Conservation (phyloP, 805 yeast species). For the Candida incommunis region DNA sequence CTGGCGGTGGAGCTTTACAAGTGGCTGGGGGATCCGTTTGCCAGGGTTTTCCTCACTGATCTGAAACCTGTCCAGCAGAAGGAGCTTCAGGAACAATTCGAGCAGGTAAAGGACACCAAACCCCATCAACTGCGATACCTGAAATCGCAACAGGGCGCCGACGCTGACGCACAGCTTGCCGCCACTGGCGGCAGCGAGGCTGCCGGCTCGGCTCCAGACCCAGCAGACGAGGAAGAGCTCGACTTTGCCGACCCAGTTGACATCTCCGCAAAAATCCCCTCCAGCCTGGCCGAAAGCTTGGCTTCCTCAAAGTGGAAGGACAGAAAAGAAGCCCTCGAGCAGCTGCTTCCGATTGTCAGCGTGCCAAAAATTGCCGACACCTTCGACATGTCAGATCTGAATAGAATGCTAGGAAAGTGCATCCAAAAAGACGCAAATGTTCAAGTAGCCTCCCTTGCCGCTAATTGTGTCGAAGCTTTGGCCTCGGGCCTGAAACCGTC, state of each 20-base stretch:
- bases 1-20: conserved; percentile 56
- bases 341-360: conserved; percentile 24
- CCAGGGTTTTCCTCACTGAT: conserved; percentile 44
- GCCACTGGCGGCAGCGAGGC: conserved; percentile 12
- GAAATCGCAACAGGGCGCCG: not conserved
- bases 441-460: conserved; percentile 70
- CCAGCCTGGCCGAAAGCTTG: conserved; percentile 39
- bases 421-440: conserved; percentile 73
- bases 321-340: conserved; percentile 72
- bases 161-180: conserved; percentile 13
- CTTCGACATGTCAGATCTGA: conserved; percentile 53
- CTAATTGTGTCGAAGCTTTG: conserved; percentile 45
- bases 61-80: conserved; percentile 45
- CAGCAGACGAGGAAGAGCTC: conserved; percentile 3
- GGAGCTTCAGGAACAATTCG: conserved; percentile 13
- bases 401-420: conserved; percentile 51
- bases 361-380: conserved; percentile 38
- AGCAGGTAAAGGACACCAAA: conserved; percentile 3
- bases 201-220: conserved; percentile 13
- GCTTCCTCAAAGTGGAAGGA: conserved; percentile 78
- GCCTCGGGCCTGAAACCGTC: conserved; percentile 46
- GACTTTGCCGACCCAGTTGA: conserved; percentile 59
- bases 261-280: conserved; percentile 51
- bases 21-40: conserved; percentile 58
- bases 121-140: conserved; percentile 3